phyloP scores from a whole-genome alignment of 805 yeast genomes.

The Hanseniaspora meyeri region DNA sequence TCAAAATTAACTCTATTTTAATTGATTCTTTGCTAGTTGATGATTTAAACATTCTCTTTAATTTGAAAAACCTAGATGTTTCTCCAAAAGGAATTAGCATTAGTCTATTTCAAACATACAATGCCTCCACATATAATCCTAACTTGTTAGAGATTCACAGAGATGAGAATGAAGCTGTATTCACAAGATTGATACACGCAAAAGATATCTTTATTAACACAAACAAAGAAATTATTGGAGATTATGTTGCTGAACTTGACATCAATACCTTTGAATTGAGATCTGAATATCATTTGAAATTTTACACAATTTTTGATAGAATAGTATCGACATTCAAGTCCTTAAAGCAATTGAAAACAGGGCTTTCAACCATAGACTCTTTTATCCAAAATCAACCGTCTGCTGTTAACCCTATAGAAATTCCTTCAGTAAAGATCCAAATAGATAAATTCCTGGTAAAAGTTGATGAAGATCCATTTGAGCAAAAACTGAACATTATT shows the following conservation, averaged over 20 bases:
- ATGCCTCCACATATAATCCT: conserved; percentile 24
- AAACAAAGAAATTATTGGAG: background rate
- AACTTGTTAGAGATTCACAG: background rate
- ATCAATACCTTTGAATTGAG: conserved; percentile 21
- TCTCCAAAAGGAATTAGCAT: background rate
- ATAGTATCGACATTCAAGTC: conserved; percentile 39
- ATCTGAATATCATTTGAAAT: conserved; percentile 28
- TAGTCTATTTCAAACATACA: conserved; percentile 13
- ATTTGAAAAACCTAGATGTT: background rate
- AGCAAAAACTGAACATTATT: conserved; percentile 45
- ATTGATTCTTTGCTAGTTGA: conserved; percentile 23
- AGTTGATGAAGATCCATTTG: conserved; percentile 56
- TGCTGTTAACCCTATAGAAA: conserved; percentile 22
- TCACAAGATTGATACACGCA: conserved; percentile 19
- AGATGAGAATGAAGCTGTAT: conserved; percentile 12
- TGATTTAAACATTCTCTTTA: conserved; percentile 20
- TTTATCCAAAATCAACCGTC: conserved; percentile 22
- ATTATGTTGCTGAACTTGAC: conserved; percentile 12
- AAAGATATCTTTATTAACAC: conserved; percentile 16
- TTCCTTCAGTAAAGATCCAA: conserved; percentile 35
- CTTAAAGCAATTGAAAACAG: conserved; percentile 32
- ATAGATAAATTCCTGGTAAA: conserved; percentile 34
- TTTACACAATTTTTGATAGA: conserved; percentile 42
- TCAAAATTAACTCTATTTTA: background rate
- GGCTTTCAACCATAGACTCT: conserved; percentile 30